Conservation (phyloP, 2,329 filamentous ascomycete species). For the Aspergillus fijiensis region DNA sequence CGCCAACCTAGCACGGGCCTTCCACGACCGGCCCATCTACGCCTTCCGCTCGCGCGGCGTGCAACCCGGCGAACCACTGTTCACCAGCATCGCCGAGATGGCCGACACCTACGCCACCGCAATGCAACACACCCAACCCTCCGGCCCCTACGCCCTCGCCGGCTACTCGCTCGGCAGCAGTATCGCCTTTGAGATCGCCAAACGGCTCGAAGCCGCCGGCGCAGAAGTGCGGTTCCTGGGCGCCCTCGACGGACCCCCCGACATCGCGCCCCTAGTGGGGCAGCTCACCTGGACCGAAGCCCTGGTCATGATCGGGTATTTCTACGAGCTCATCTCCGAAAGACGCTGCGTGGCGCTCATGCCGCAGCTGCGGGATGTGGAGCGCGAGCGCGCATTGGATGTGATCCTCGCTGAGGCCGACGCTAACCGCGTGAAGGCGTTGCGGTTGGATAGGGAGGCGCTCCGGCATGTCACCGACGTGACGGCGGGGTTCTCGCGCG, state of each 20-base stretch:
- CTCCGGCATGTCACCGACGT: constrained; percentile 2
- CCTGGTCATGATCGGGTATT: background rate
- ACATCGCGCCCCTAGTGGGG: constrained; percentile 5
- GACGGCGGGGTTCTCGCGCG: constrained; percentile 5
- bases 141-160: constrained; percentile 51
- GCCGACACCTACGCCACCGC: constrained; percentile 40
- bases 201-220: constrained; percentile 40
- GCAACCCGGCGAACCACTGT: constrained; percentile 27
- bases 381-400: background rate
- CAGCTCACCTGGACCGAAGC: constrained; percentile 5
- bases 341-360: background rate
- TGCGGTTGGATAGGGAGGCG: background rate
- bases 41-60: constrained; percentile 45
- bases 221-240: constrained; percentile 40
- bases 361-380: background rate
- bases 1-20: constrained; percentile 24
- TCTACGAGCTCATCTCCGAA: background rate
- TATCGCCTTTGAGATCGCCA: constrained; percentile 51
- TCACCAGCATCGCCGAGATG: constrained; percentile 39
- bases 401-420: background rate
- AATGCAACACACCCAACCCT: constrained; percentile 44
- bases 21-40: constrained; percentile 46
- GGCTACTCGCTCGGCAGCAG: constrained; percentile 53
- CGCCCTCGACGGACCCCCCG: constrained; percentile 7
- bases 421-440: background rate